phyloP scores from a whole-genome alignment of 176 grass and related monocot species.

The Tillandsia fasciculata region DNA sequence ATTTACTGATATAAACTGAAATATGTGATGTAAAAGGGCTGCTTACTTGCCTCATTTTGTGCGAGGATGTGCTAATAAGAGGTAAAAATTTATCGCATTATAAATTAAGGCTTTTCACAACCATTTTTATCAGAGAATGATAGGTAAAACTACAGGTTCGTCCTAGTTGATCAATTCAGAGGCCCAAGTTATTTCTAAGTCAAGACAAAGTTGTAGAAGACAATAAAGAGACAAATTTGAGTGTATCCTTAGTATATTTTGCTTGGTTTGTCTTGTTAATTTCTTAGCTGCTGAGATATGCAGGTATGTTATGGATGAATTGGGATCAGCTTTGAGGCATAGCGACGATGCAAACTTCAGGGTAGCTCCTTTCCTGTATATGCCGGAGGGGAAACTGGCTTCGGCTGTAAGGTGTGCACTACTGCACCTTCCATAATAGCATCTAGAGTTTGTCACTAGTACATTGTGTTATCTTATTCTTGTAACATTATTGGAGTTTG shows the following conservation, averaged over 20 bases:
- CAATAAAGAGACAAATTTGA: neutral
- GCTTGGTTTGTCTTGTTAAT: constrained; percentile 1
- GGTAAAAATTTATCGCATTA: too few relatives aligned
- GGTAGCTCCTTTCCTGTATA: constrained; percentile 81
- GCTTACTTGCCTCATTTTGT: too few relatives aligned
- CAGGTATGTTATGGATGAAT: constrained; percentile 99
- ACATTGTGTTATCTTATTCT: too few relatives aligned
- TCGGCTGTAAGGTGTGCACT: constrained; percentile 71
- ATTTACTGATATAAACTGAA: too few relatives aligned
- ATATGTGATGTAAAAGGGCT: too few relatives aligned
- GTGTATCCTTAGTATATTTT: neutral
- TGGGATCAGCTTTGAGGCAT: constrained; percentile 82
- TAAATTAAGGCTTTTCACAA: too few relatives aligned
- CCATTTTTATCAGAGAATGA: too few relatives aligned
- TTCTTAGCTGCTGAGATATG: constrained; percentile 24
- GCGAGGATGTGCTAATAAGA: too few relatives aligned
- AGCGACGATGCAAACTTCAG: constrained; percentile 84
- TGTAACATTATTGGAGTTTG: too few relatives aligned
- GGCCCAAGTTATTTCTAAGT: neutral
- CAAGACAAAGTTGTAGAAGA: neutral
- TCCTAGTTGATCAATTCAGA: too few relatives aligned
- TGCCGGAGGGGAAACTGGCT: constrained; percentile 71
- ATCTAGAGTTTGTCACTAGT: too few relatives aligned
- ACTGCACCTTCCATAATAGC: neutral
- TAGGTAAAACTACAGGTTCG: too few relatives aligned